phyloP scores from a whole-genome alignment of 352 stramenopile genomes.

The Pythium pectinolyticum region DNA sequence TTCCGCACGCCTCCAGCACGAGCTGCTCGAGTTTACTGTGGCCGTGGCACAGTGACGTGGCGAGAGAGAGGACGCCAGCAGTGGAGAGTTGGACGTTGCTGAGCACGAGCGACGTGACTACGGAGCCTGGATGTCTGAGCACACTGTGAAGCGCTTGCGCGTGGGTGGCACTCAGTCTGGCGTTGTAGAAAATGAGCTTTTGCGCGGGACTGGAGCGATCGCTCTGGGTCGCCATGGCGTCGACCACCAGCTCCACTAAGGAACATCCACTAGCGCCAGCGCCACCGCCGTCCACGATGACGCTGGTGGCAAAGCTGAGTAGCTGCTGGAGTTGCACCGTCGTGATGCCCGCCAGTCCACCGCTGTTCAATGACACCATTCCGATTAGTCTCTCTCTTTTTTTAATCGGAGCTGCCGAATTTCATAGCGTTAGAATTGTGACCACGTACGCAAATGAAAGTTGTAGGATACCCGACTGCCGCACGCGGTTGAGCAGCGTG shows the following conservation, averaged over 20 bases:
- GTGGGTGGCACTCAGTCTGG: conserved; percentile 37
- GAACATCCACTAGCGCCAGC: conserved; percentile 18
- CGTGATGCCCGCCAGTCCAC: conserved; percentile 39
- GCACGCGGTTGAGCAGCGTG: conserved; percentile 67
- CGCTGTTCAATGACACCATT: conserved; percentile 13
- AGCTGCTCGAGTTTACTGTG: conserved; percentile 63
- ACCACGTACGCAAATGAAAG: conserved; percentile 47
- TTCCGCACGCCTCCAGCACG: conserved; percentile 60
- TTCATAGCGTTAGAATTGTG: too few relatives aligned
- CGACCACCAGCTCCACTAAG: conserved; percentile 54
- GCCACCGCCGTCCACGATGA: conserved; percentile 53
- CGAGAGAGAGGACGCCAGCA: conserved; percentile 42
- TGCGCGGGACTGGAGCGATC: conserved; percentile 37
- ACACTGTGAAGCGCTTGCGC: conserved; percentile 34
- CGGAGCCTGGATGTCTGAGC: conserved; percentile 36
- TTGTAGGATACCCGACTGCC: conserved; percentile 62
- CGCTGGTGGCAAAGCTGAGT: conserved; percentile 48
- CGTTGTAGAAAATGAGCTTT: conserved; percentile 78
- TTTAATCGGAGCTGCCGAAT: too few relatives aligned
- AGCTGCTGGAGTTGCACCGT: conserved; percentile 53
- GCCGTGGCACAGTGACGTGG: conserved; percentile 44
- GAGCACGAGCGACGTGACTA: conserved; percentile 57
- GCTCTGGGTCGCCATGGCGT: conserved; percentile 38
- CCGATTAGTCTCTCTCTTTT: too few relatives aligned
- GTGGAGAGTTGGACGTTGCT: conserved; percentile 48